phyloP scores from a whole-genome alignment of 805 yeast genomes.

The Myxozyma neglecta region DNA sequence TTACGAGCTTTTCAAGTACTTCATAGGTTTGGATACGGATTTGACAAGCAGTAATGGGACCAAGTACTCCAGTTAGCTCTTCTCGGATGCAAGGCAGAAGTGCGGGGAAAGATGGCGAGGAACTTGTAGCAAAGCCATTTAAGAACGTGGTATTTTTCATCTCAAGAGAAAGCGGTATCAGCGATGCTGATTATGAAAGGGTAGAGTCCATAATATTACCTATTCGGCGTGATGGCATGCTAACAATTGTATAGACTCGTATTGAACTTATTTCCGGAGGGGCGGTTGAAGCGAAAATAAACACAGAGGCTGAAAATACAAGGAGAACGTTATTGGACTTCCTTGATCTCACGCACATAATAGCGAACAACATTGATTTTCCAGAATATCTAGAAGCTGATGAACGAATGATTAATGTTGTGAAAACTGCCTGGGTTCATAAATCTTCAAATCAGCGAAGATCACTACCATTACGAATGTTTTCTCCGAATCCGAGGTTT shows the following conservation, averaged over 20 bases:
- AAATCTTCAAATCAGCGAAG: conserved; percentile 48
- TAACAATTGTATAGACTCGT: neutral
- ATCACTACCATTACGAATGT: conserved; percentile 55
- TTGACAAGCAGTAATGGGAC: too few relatives aligned
- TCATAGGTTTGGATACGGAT: neutral
- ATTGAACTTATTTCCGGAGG: conserved; percentile 16
- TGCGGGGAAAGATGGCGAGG: neutral
- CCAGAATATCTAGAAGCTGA: conserved; percentile 51
- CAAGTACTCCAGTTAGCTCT: too few relatives aligned
- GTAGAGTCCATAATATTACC: conserved; percentile 1
- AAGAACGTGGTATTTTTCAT: conserved; percentile 13
- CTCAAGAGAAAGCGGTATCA: conserved; percentile 3
- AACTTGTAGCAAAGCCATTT: conserved; percentile 1
- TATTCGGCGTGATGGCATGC: neutral
- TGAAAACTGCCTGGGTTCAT: conserved; percentile 60
- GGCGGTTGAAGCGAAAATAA: conserved; percentile 10
- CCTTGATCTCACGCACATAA: conserved; percentile 39
- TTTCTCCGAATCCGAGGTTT: conserved; percentile 69
- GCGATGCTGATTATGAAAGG: conserved; percentile 4
- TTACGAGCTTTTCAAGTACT: neutral
- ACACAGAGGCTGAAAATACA: neutral
- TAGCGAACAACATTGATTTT: conserved; percentile 55
- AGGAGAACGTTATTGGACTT: conserved; percentile 5
- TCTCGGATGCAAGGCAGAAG: neutral
- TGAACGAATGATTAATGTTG: conserved; percentile 62